Percentiles rank a stretch among this genome's conserved stretches.
These are phyloP conservation scores for Yamadazyma triangularis DNA, from an alignment of 1,139 yeast genomes.

Conservation along the genomic window DNA sequence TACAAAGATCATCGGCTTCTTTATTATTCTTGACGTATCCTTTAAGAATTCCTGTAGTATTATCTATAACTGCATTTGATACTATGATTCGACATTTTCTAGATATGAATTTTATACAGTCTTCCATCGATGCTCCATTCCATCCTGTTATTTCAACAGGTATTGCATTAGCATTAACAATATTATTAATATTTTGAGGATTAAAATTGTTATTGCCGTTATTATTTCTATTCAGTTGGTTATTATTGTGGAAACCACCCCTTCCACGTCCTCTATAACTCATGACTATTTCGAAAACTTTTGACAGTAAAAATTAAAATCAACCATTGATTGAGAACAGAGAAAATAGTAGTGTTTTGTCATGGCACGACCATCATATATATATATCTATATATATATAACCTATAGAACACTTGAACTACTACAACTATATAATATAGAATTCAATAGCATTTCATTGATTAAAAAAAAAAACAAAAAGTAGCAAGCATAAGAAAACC, in stretches of 20 bases:
- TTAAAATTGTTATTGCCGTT: slow-evolving; percentile 3
- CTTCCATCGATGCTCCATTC: slow-evolving; percentile 74
- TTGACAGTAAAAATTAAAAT: too few relatives aligned
- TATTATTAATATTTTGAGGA: slow-evolving; percentile 28
- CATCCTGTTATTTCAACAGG: slow-evolving; percentile 70
- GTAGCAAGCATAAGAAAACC: too few relatives aligned
- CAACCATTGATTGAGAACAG: neutral
- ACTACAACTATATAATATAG: too few relatives aligned
- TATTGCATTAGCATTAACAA: slow-evolving; percentile 30
- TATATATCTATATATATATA: too few relatives aligned
- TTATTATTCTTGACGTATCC: slow-evolving; percentile 53
- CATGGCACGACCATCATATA: too few relatives aligned
- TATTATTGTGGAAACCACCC: slow-evolving; percentile 22
- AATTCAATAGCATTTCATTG: too few relatives aligned
- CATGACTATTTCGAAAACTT: too few relatives aligned
- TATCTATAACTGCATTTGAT: slow-evolving; percentile 41
- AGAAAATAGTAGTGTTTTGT: too few relatives aligned
- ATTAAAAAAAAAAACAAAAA: too few relatives aligned
- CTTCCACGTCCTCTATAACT: slow-evolving; percentile 41
- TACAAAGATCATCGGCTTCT: slow-evolving; percentile 57
- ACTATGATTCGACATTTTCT: slow-evolving; percentile 62
- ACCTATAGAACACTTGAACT: too few relatives aligned
- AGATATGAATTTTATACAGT: slow-evolving; percentile 62
- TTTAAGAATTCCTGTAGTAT: slow-evolving; percentile 41
- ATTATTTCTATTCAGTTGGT: slow-evolving; percentile 12